These are phyloP conservation scores for Ceriops zippeliana DNA, from an alignment of 345 rosid genomes.

Conservation along the genomic window DNA sequence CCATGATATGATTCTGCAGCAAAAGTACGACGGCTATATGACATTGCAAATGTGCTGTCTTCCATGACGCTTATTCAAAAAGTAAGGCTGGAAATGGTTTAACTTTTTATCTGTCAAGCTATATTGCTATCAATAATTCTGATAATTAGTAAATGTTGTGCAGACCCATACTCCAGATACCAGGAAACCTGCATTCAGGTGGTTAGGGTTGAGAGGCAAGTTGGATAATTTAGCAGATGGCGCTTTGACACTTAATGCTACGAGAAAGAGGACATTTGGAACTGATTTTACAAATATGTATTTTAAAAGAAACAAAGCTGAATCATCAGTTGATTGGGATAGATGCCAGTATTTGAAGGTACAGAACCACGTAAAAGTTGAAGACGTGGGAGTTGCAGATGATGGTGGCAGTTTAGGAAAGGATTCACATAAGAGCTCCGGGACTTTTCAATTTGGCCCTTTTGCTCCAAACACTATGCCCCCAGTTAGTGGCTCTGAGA, in stretches of 20 bases:
- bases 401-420: conserved; percentile 9
- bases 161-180: conserved; percentile 29
- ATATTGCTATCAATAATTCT: background rate
- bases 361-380: conserved; percentile 25
- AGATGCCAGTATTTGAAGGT: conserved; percentile 27
- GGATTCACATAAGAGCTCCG: conserved; percentile 18
- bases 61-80: conserved; percentile 33
- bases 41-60: conserved; percentile 35
- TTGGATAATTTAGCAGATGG: background rate
- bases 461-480: conserved; percentile 20
- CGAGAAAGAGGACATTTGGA: conserved; percentile 31
- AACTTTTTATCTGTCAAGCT: background rate
- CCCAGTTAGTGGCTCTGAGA: conserved; percentile 11
- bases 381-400: conserved; percentile 1
- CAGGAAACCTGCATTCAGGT: conserved; percentile 35
- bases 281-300: conserved; percentile 26
- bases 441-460: conserved; percentile 29
- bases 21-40: conserved; percentile 35
- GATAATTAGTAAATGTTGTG: conserved; percentile 9
- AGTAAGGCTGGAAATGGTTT: background rate
- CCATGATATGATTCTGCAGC: conserved; percentile 21
- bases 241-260: background rate
- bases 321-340: conserved; percentile 6
- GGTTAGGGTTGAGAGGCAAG: conserved; percentile 27
- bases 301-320: conserved; percentile 22